Evolutionary conservation across 345 rosid genomes (phyloP), one percentile per base, ranked within the genome.

Genomic region (Balakata baccata): DNA sequence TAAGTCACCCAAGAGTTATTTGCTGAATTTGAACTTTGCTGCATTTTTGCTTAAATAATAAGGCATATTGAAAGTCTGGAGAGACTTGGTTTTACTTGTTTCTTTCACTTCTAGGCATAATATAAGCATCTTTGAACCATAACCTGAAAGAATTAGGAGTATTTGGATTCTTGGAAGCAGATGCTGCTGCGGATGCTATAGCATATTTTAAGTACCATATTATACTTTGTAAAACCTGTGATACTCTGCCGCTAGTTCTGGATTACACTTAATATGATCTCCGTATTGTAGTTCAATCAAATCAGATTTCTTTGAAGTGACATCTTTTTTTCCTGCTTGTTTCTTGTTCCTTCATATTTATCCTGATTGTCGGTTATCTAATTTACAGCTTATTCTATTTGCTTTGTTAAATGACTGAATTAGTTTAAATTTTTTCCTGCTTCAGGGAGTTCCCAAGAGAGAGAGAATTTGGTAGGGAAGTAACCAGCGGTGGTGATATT

Each of bases 361-460:
- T 16, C 22, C 0, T 39, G 29, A 20, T 49, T 62, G 50, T 50
- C 34, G 50, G 66, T 4, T 47, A 51, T 50, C 29, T 25, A 39
- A 12, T 25, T 54, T 10, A 53, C 34, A 23, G 56, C 3, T 3
- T 41, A 7, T 16, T 29, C 16, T 68, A n/a, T 5, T 18, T 20
- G 2, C 14, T 18, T 13, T 58, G 38, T n/a, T 5, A 51, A 14
- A 5, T 63, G 29, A 38, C 16, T 29, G 34, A 29, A 29, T 29
- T 29, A 37, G 11, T 49, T 45, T 43, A 39, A 39, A 23, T 25
- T 63, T 11, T 49, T 73, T 29, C 10, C 38, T 38, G 50, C 57
- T 82, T 83, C 81, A 91, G 97, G 90, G 96, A 88, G 72, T 77
- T 89, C 65, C 69, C 85, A 38, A 89, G 92, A 76, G 96, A 91